phyloP scores from a whole-genome alignment of 2,329 filamentous ascomycete genomes.

The Alternaria sp. region DNA sequence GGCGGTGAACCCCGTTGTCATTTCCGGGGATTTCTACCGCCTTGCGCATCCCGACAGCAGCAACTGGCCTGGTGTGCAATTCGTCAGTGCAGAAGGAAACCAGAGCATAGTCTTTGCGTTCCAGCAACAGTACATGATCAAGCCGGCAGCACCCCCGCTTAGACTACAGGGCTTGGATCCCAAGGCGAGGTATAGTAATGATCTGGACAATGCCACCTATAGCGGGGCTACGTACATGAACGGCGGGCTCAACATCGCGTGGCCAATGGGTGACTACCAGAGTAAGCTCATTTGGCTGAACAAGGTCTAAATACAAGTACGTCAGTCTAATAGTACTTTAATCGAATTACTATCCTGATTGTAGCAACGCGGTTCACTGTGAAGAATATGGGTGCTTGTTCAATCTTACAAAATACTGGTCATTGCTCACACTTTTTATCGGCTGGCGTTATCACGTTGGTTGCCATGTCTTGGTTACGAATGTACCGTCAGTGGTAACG shows the following conservation, averaged over 20 bases:
- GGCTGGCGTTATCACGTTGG: background rate
- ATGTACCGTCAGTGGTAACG: background rate
- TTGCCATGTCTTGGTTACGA: background rate
- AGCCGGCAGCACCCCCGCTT: slow-evolving; percentile 62
- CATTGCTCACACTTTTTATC: background rate
- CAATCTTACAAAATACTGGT: background rate
- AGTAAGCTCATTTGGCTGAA: slow-evolving; percentile 65
- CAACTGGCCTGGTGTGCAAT: slow-evolving; percentile 68
- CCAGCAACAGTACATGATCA: slow-evolving; percentile 61
- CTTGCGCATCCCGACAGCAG: slow-evolving; percentile 64
- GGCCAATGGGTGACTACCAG: slow-evolving; percentile 60
- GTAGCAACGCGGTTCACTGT: background rate
- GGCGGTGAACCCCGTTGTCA: slow-evolving; percentile 65
- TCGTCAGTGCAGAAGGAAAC: slow-evolving; percentile 60
- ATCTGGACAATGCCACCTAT: slow-evolving; percentile 60
- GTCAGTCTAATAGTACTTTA: background rate
- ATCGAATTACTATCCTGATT: background rate
- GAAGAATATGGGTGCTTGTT: background rate
- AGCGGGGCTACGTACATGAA: slow-evolving; percentile 69
- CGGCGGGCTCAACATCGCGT: slow-evolving; percentile 62
- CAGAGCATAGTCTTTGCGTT: slow-evolving; percentile 66
- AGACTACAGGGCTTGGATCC: slow-evolving; percentile 65
- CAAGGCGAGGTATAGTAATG: slow-evolving; percentile 57
- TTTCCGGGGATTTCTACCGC: slow-evolving; percentile 66
- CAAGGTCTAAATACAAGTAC: slow-evolving; percentile 34